Base-by-base conservation (phyloP, 1,284 basidiomycete species). In the Gymnopus androsaceus region DNA sequence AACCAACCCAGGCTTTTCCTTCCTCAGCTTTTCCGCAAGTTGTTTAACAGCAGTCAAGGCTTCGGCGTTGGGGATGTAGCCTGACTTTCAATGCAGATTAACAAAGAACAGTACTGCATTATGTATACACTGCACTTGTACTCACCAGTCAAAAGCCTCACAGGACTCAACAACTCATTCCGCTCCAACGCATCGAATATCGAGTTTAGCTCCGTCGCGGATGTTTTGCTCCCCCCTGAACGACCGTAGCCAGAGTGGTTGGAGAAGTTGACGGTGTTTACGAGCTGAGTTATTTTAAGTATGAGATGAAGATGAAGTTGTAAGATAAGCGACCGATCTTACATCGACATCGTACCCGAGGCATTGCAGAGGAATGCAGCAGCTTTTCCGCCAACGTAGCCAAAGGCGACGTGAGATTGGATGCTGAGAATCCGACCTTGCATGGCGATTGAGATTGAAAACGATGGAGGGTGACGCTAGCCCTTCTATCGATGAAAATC, bases 261-360 rank as follows among this genome's bases (percentile, higher is more conserved):
- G 14, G 91, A 92, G 66, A 84, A 97, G 65, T 98, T 93, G 45
- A 98, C 96, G 0, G 95, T 97, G 71, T 98, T 98, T 38, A 98
- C 83, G 23, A 92, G 88, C 83, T 99, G 48, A 30, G 12, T n/a
- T n/a, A 42, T 23, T 34, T 19, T 14, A 9, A 48, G 19, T 7
- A 21, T 45, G 14, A 42, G 23, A 6, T 45, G 31, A 21, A n/a
- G n/a, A n/a, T n/a, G n/a, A 11, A 34, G 23, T 15, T 27, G 17
- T 49, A 23, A 27, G 40, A 50, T 3, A 4, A 49, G 15, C 6
- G n/a, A 12, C 6, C 21, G 47, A 23, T 30, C 59, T 19, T 60
- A 57, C 94, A 75, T 99, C 96, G 38, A 98, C 95, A 63, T 99
- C 95, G 74, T 92, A 98, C 23, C 95, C 96, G 42, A 98, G 82